phyloP scores from a whole-genome alignment of 1,284 basidiomycete species.

The Ceratobasidium sp. region DNA sequence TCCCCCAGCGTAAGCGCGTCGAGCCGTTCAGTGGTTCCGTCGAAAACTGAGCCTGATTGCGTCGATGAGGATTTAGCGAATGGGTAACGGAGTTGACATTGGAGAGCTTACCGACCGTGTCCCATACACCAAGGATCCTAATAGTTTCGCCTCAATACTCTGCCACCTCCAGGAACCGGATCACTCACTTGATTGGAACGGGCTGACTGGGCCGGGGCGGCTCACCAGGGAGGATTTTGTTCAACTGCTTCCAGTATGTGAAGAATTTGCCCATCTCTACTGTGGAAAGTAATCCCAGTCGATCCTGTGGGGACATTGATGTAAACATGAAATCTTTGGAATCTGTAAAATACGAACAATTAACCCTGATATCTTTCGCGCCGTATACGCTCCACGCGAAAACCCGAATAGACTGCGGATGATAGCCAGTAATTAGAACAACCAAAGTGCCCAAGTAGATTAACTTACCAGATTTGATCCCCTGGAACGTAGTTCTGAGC shows the following conservation, averaged over 20 bases:
- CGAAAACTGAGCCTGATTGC: neutral
- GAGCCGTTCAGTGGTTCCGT: neutral
- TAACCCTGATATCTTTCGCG: slow-evolving; percentile 35
- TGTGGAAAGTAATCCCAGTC: slow-evolving; percentile 28
- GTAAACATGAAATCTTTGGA: too few relatives aligned
- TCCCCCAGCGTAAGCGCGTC: neutral
- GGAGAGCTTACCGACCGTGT: slow-evolving; percentile 17
- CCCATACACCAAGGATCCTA: slow-evolving; percentile 21
- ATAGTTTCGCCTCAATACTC: neutral
- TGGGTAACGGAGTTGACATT: neutral
- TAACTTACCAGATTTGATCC: slow-evolving; percentile 18
- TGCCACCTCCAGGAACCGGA: neutral
- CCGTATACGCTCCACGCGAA: slow-evolving; percentile 39
- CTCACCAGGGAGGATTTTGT: neutral
- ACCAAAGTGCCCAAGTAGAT: neutral
- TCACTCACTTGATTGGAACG: neutral
- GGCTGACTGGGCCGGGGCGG: neutral
- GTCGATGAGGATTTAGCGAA: neutral
- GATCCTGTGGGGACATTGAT: neutral
- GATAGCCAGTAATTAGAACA: neutral
- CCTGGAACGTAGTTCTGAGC: slow-evolving; percentile 36
- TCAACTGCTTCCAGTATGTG: slow-evolving; percentile 1
- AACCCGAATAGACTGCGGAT: slow-evolving; percentile 34
- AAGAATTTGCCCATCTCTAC: slow-evolving; percentile 36
- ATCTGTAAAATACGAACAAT: slow-evolving; percentile 15